Conservation (phyloP, 352 stramenopile genomes). For the Phytopythium mirpurense region DNA sequence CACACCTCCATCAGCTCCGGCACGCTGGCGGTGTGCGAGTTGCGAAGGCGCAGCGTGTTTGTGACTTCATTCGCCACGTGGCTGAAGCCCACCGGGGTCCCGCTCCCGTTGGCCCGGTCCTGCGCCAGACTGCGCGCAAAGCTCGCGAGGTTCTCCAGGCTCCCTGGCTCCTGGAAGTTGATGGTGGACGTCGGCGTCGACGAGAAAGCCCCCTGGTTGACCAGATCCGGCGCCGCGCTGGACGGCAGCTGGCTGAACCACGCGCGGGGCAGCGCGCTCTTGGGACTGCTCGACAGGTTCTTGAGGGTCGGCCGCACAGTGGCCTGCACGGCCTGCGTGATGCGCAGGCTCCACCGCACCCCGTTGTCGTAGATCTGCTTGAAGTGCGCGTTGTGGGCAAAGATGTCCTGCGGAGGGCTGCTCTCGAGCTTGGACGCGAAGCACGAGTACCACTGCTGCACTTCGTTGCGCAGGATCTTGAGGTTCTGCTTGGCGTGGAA, state of each 20-base stretch:
- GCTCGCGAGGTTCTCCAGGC: conserved; percentile 62
- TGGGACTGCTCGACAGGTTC: conserved; percentile 58
- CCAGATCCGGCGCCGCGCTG: conserved; percentile 16
- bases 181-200: conserved; percentile 19
- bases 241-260: conserved; percentile 73
- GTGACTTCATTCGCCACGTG: conserved; percentile 75
- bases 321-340: conserved; percentile 70
- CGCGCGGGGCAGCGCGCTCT: conserved; percentile 59
- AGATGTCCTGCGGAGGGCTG: conserved; percentile 68
- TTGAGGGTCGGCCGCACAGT: conserved; percentile 74
- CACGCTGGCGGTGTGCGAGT: conserved; percentile 10
- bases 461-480: conserved; percentile 74
- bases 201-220: neutral
- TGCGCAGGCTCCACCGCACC: conserved; percentile 68
- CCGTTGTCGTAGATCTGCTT: conserved; percentile 80
- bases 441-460: conserved; percentile 80
- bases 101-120: neutral
- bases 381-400: conserved; percentile 76
- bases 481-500: conserved; percentile 66
- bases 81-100: conserved; percentile 22
- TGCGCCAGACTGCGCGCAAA: conserved; percentile 61
- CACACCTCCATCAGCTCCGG: conserved; percentile 52
- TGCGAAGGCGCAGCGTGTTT: conserved; percentile 42
- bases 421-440: conserved; percentile 69
- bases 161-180: conserved; percentile 57